Conservation (phyloP, 768 basidiomycete genomes). For the Naematelia encephala region DNA sequence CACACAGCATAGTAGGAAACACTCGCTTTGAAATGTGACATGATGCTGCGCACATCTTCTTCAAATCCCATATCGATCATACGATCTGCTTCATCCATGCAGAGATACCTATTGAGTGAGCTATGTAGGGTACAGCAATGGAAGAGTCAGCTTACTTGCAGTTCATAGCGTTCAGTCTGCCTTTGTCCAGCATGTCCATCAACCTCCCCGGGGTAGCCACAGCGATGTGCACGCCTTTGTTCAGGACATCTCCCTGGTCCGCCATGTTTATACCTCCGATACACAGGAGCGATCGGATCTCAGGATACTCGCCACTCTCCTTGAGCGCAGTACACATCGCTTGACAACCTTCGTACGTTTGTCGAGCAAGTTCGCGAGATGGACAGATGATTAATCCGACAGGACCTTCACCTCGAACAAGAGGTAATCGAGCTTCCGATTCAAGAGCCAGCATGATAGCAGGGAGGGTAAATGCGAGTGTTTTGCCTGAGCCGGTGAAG, state of each 20-base stretch:
- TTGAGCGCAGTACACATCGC: constrained; percentile 78
- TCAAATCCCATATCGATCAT: constrained; percentile 99
- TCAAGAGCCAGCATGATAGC: constrained; percentile 94
- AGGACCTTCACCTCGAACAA: constrained; percentile 90
- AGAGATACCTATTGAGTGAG: constrained; percentile 61
- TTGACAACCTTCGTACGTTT: constrained; percentile 92
- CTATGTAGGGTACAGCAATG: neutral
- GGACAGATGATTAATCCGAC: constrained; percentile 96
- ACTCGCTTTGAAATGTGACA: constrained; percentile 94
- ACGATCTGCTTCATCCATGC: constrained; percentile 94
- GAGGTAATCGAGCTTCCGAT: constrained; percentile 85
- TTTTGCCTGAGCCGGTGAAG: constrained; percentile 98
- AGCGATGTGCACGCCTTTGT: constrained; percentile 88
- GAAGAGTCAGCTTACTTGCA: constrained; percentile 65
- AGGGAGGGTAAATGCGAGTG: constrained; percentile 96
- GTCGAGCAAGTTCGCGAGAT: constrained; percentile 90
- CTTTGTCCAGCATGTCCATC: constrained; percentile 98
- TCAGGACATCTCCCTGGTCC: constrained; percentile 89
- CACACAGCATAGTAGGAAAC: neutral
- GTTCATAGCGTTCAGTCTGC: constrained; percentile 80
- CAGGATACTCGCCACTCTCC: constrained; percentile 74
- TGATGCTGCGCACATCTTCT: constrained; percentile 91
- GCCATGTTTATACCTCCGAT: constrained; percentile 98
- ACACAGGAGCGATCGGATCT: constrained; percentile 80
- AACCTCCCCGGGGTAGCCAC: constrained; percentile 94